Evolutionary conservation across 768 basidiomycete species (phyloP), one percentile per base, ranked within the genome.

Genomic region (Boletus pseudopeckii): DNA sequence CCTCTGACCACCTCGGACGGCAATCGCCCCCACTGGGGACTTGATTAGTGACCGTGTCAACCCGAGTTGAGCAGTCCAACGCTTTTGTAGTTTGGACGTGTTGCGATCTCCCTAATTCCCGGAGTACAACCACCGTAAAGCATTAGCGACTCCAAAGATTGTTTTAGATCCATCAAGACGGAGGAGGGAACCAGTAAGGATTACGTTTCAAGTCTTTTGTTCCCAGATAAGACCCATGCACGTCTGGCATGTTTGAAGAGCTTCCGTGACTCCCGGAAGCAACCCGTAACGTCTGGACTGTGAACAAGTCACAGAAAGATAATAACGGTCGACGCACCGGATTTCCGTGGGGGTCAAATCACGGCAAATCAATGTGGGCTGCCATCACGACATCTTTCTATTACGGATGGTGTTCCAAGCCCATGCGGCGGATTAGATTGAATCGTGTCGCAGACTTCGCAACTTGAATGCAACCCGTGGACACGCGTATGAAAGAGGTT

Each of bases 241-340:
- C 34, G n/a, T 9, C 17, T 9, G 7, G 3, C 36, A 18, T 26
- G 47, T 39, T 24, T 9, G 39, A 22, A 38, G 9, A 17, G 39
- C 36, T 4, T n/a, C 62, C 47, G 59, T 37, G 22, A 41, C 26
- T 22, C 41, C 18, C 54, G 52, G 59, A 56, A 33, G 26, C 17
- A n/a, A 34, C 24, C 8, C 32, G 8, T 15, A 9, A 18, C 6
- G 32, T 22, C 28, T 33, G 30, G 17, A 14, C 18, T 22, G 8
- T 14, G 22, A 34, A 30, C 34, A 15, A 26, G 37, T 5, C 44
- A n/a, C 36, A 40, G 42, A 30, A 18, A 32, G 30, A 32, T 26
- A 8, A 45, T 22, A 34, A 33, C 33, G 48, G 37, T n/a, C 9
- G 30, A 57, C 51, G 40, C 37, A 40, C 46, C 41, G 40, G 45